phyloP scores from a whole-genome alignment of 768 basidiomycete species.

The Suillus placidus region DNA sequence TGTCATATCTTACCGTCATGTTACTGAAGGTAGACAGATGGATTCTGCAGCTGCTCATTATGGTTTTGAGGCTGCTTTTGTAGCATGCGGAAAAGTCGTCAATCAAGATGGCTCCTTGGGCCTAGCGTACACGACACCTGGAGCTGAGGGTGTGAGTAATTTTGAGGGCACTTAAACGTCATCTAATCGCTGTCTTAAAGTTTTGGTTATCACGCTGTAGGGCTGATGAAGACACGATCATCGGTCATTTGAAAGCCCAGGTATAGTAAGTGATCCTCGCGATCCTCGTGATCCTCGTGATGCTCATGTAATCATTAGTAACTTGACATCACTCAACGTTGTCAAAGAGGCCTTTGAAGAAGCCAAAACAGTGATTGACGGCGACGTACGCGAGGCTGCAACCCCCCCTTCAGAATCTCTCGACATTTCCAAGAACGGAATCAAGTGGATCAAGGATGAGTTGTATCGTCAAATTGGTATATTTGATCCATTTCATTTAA shows the following conservation, averaged over 20 bases:
- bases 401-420: not conserved
- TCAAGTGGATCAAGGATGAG: not conserved
- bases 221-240: conserved; percentile 1
- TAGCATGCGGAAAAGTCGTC: conserved; percentile 13
- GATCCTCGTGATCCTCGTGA: too few species aligned
- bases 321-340: not conserved
- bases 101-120: conserved; percentile 11
- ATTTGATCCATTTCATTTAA: not conserved
- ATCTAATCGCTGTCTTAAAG: not conserved
- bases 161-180: not conserved
- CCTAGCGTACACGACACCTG: not conserved
- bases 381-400: not conserved
- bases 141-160: not conserved
- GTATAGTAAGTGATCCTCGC: conserved; percentile 14
- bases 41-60: not conserved
- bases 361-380: rapidly evolving
- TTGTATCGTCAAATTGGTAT: not conserved
- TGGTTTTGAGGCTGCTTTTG: conserved; percentile 12
- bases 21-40: too few species aligned
- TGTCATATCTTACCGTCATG: too few species aligned
- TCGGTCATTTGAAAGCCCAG: conserved; percentile 4
- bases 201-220: not conserved
- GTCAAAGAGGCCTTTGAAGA: not conserved
- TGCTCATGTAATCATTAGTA: not conserved
- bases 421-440: not conserved